phyloP scores from a whole-genome alignment of 192 early-diverging fungal species.

The Coemansia sp. region DNA sequence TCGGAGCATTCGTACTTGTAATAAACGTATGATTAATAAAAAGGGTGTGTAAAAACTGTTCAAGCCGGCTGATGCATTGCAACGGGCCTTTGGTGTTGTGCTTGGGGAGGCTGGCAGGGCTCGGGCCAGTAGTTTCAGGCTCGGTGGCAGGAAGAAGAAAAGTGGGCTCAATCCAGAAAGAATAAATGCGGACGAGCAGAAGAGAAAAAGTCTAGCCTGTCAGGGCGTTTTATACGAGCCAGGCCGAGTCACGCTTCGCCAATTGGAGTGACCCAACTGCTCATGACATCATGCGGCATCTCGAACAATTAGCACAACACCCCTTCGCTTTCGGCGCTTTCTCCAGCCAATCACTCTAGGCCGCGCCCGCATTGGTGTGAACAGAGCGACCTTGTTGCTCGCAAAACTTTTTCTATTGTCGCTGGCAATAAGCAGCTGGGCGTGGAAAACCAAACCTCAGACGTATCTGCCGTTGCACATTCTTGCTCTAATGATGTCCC shows the following conservation, averaged over 20 bases:
- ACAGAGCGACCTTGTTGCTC: too few species aligned
- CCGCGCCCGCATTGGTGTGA: background rate
- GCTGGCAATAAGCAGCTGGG: too few species aligned
- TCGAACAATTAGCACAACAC: background rate
- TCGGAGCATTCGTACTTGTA: slow-evolving; percentile 12
- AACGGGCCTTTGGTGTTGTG: slow-evolving; percentile 1
- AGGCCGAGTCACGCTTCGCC: too few species aligned
- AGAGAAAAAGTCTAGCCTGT: slow-evolving; percentile 5
- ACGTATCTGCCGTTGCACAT: background rate
- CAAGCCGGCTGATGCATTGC: slow-evolving; percentile 40
- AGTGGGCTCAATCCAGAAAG: background rate
- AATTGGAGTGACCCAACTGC: slow-evolving; percentile 2
- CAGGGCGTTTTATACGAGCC: too few species aligned
- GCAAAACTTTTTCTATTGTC: too few species aligned
- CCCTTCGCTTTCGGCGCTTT: background rate
- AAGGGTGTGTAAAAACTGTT: slow-evolving; percentile 11
- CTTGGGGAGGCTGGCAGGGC: slow-evolving; percentile 8
- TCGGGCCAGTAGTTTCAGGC: background rate
- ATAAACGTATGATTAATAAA: slow-evolving; percentile 3
- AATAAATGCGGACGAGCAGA: background rate
- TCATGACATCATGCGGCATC: slow-evolving; percentile 1
- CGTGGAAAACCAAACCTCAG: too few species aligned
- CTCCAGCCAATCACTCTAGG: background rate
- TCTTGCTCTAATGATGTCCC: background rate
- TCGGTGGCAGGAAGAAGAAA: background rate